These are phyloP conservation scores for Ceratobasidium sp. DNA, from an alignment of 1,284 basidiomycete genomes.

Conservation along the genomic window DNA sequence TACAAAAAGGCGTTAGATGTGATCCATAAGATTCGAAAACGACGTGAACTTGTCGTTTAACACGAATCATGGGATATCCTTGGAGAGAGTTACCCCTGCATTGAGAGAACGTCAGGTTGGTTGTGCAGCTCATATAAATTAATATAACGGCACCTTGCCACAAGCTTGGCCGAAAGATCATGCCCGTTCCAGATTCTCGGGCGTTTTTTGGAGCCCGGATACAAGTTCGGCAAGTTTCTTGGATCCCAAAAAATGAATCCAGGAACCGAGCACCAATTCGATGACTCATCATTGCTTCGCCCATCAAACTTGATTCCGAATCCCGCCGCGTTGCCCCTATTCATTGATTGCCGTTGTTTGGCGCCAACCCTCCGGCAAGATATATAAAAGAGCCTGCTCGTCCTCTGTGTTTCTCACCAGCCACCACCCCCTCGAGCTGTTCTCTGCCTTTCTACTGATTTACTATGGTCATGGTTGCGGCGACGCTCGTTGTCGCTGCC, in stretches of 20 bases:
- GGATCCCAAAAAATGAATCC: slow-evolving; percentile 44
- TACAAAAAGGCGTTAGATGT: background rate
- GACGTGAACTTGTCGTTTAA: too few species aligned
- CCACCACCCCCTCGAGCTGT: too few species aligned
- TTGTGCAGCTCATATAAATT: slow-evolving; percentile 1
- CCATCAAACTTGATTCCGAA: too few species aligned
- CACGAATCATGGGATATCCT: slow-evolving; percentile 92
- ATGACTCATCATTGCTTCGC: slow-evolving; percentile 81
- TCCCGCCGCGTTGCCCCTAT: too few species aligned
- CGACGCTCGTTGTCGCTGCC: too few species aligned
- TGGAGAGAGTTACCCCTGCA: slow-evolving; percentile 85
- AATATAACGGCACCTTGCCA: slow-evolving; percentile 74
- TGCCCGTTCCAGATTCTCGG: slow-evolving; percentile 79
- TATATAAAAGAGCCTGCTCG: too few species aligned
- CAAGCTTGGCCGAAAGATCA: slow-evolving; percentile 86
- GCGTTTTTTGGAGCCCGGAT: slow-evolving; percentile 88
- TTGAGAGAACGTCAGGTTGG: slow-evolving; percentile 42
- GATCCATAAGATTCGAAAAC: background rate
- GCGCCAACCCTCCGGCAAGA: too few species aligned
- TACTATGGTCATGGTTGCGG: too few species aligned
- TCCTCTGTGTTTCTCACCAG: too few species aligned
- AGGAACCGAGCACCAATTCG: background rate
- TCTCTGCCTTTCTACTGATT: too few species aligned
- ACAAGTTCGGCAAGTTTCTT: slow-evolving; percentile 94
- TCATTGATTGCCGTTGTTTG: too few species aligned